Base-by-base conservation (phyloP, 331 rosid species). In the Stylosanthes scabra region DNA sequence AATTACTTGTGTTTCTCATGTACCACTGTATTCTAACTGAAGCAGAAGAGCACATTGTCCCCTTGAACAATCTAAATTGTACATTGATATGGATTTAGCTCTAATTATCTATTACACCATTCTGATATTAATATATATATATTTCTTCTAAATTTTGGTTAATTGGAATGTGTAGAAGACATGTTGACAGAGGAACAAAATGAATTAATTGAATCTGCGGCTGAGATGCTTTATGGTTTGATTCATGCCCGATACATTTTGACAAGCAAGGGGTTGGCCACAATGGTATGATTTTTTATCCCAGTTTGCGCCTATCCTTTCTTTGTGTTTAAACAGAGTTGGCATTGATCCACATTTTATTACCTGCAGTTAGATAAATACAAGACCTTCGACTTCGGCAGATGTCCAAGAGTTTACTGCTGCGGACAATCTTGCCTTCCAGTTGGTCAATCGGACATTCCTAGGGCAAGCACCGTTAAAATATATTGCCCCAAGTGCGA, bases 321-420 rank as follows among this genome's bases (percentile, higher is more conserved):
- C 28, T 11, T 5, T 2, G 15, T 66, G 47, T 73, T 44, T 45
- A 14, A 45, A 41, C n/a, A 20, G 39, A 34, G 20, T 51, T 72
- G 41, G 49, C 41, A 6, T 7, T 74, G 56, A 6, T 44, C 56
- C 80, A 31, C 52, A 41, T 52, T 68, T 15, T 52, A 63, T 31
- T 27, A 59, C 54, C 51, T 66, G 7, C 84, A 91, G 96, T 74
- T 89, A 58, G 96, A 91, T 83, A 91, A 91, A 82, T 91, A 83
- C 80, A 89, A 89, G 68, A 91, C 82, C 79, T 83, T 84, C 31
- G 96, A 91, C 77, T 91, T 91, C 74, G 97, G 97, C 51, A 86
- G 93, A 80, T 91, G 97, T 82, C 96, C 97, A n/a, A 81, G 97
- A 83, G 97, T 91, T 63, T 86, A 83, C 80, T 91, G 97, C 85